Base-by-base conservation (phyloP, 768 basidiomycete genomes). In the Termitomyces sp. region DNA sequence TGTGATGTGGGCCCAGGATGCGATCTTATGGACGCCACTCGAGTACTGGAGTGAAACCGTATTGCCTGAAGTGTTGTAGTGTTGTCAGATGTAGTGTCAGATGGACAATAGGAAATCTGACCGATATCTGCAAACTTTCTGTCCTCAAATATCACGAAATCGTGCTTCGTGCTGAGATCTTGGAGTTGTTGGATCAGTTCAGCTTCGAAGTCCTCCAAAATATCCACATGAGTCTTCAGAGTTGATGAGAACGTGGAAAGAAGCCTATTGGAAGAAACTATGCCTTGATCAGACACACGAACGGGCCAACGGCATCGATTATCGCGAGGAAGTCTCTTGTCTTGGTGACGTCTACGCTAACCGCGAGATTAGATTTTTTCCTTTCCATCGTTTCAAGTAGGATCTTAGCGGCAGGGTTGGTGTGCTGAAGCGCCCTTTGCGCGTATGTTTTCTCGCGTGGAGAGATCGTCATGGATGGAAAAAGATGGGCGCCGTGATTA, bases 71-170 rank as follows among this genome's bases (percentile, higher is more conserved):
- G 13, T 5, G 31, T 68, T 54, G 16, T 50, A n/a, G n/a, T n/a
- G n/a, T n/a, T n/a, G n/a, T n/a, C n/a, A n/a, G n/a, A n/a, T n/a
- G n/a, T n/a, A n/a, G n/a, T n/a, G n/a, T n/a, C n/a, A 49, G 59
- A 45, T 53, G 24, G 9, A 28, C 36, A 15, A 20, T 16, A 15
- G 18, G 10, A 8, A 36, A n/a, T 8, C 81, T 65, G 61, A 94
- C 96, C 96, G 53, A 99, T 98, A 72, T 99, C 97, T 4, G 97
- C 96, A 66, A 99, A 99, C 72, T 99, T 99, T 62, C 97, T 81
- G 76, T 99, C 97, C 75, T 98, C 97, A 65, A 98, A 99, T 65
- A 98, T 94, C 53, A 96, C 71, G 75, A 98, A 99, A 66, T 97
- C 92, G 61, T 97, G 85, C 69, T 90, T 87, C 47, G 72, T 66